A percentile compares a stretch with the other conserved stretches of the same genome.
Evolutionary conservation across 2,329 filamentous ascomycete species (phyloP).

Genomic region (Malbranchea zuffiana): DNA sequence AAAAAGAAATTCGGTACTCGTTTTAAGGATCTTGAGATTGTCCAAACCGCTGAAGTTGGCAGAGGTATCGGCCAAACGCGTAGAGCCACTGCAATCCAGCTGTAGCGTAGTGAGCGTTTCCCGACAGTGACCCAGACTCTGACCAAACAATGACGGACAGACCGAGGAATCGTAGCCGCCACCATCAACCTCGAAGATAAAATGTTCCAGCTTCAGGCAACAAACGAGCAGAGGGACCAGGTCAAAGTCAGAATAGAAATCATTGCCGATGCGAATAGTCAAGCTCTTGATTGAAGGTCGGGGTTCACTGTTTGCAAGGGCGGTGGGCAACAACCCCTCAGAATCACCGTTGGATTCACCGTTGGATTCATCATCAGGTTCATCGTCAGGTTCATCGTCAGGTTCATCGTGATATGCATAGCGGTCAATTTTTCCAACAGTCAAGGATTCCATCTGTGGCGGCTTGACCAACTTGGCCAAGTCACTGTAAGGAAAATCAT

Average conservation of each 20-base stretch:
- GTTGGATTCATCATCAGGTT: too few relatives aligned
- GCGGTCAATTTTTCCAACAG: background rate
- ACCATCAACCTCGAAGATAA: background rate
- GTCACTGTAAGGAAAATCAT: background rate
- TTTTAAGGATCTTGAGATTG: background rate
- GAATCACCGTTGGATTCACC: too few relatives aligned
- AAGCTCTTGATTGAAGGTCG: constrained; percentile 1
- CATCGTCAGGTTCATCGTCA: too few relatives aligned
- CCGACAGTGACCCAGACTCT: background rate
- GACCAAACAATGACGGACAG: background rate
- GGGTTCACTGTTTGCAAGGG: background rate
- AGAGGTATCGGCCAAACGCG: too few relatives aligned
- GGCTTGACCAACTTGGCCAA: background rate
- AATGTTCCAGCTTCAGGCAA: background rate
- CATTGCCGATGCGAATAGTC: background rate
- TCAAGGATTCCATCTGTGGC: constrained; percentile 1
- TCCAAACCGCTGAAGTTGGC: background rate
- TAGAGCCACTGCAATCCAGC: background rate
- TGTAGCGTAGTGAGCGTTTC: background rate
- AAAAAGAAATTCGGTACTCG: background rate
- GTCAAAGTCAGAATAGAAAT: constrained; percentile 1
- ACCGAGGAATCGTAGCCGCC: background rate
- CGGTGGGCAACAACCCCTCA: too few relatives aligned
- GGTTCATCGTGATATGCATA: background rate
- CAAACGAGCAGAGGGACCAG: background rate